Conservation (phyloP, 345 rosid species). For the Eucalyptus marginata region DNA sequence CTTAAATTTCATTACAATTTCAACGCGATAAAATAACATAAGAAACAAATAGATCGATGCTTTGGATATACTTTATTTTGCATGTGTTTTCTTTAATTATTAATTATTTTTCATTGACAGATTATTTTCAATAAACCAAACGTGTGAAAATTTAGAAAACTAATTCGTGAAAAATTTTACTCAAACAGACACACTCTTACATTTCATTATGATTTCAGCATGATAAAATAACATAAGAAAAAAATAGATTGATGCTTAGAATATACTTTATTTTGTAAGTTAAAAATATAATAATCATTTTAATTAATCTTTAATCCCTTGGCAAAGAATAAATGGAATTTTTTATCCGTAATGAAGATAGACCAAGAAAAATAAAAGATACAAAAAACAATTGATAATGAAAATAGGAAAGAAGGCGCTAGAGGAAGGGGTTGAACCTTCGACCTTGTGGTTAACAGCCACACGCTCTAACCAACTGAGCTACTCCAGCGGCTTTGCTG, state of each 20-base stretch:
- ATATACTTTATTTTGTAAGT: background rate
- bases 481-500: slow-evolving; percentile 31
- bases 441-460: slow-evolving; percentile 71
- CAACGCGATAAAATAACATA: too few relatives aligned
- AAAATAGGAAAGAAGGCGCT: background rate
- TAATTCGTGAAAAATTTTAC: background rate
- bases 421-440: slow-evolving; percentile 14
- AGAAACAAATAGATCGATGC: too few relatives aligned
- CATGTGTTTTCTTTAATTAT: too few relatives aligned
- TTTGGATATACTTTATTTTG: too few relatives aligned
- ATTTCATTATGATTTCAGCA: background rate
- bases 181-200: background rate
- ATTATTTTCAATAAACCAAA: too few relatives aligned
- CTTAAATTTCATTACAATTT: too few relatives aligned
- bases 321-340: background rate
- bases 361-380: background rate
- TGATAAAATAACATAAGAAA: background rate
- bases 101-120: too few relatives aligned
- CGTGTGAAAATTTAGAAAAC: background rate
- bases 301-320: background rate
- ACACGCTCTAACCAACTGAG: slow-evolving; percentile 95
- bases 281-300: background rate
- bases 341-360: background rate
- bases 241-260: background rate
- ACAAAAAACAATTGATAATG: rapidly evolving